phyloP scores from a whole-genome alignment of 2,329 filamentous ascomycete genomes.

The Pseudogymnoascus sp. region DNA sequence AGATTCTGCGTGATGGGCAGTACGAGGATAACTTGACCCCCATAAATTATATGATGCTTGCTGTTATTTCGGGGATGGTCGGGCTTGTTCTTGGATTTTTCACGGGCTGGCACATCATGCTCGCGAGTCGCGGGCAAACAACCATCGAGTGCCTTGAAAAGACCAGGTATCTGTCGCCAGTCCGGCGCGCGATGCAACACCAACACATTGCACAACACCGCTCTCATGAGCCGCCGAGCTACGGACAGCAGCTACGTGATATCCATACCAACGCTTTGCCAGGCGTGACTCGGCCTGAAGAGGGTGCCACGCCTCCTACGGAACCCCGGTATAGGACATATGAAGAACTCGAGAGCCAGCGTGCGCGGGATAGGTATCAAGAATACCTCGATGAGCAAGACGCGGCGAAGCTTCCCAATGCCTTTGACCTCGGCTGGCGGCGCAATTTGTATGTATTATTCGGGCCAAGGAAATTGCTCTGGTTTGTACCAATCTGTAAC shows the following conservation, averaged over 20 bases:
- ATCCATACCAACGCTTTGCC: conserved; percentile 76
- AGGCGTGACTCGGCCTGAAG: conserved; percentile 70
- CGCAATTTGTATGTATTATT: conserved; percentile 77
- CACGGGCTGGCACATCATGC: conserved; percentile 81
- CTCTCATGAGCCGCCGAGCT: conserved; percentile 40
- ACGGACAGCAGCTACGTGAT: conserved; percentile 68
- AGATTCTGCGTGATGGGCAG: conserved; percentile 62
- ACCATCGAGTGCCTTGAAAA: conserved; percentile 96
- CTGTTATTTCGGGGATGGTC: conserved; percentile 83
- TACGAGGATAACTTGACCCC: conserved; percentile 73
- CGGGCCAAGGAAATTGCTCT: conserved; percentile 62
- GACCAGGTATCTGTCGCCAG: conserved; percentile 80
- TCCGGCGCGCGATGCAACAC: conserved; percentile 62
- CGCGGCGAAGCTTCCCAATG: conserved; percentile 78
- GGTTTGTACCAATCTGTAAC: conserved; percentile 74
- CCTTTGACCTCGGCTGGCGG: conserved; percentile 82
- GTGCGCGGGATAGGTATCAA: conserved; percentile 61
- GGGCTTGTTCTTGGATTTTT: conserved; percentile 83
- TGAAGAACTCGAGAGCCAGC: conserved; percentile 49
- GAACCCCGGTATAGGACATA: conserved; percentile 31
- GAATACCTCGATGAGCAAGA: conserved; percentile 86
- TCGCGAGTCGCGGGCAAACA: conserved; percentile 72
- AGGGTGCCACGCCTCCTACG: conserved; percentile 55
- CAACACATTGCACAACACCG: conserved; percentile 46
- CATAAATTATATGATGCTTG: conserved; percentile 82